Base-by-base conservation (phyloP, 352 stramenopile species). In the Pythium volutum region DNA sequence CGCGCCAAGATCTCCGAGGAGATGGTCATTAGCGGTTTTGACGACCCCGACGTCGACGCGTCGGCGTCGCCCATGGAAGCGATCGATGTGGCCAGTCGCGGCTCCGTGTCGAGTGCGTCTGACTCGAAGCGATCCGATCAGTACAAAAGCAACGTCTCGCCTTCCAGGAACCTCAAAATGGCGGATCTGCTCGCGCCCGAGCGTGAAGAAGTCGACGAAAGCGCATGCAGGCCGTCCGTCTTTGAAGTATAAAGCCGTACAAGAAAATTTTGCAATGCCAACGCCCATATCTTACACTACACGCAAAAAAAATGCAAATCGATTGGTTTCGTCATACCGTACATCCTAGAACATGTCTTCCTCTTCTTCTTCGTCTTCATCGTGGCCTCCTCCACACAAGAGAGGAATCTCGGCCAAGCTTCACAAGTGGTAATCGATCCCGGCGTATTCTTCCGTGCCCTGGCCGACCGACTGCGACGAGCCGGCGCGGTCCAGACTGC, bases 401-500 rank as follows among this genome's bases (percentile, higher is more conserved):
- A 15, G 31, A 15, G 31, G 31, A 36, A 8, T 36, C 3, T 36
- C 7, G 10, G 31, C 14, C 8, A 8, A 36, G 31, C 31, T 36
- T 43, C 15, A 93, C 67, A 93, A 79, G 68, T 93, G 84, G 73
- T 91, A 93, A 62, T 93, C 84, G 51, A 93, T 93, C 33, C 81
- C 84, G 16, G 81, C 78, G 68, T 89, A 93, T 67, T 93, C 84
- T 42, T 93, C 81, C 33, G 81, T 89, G 59, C 88, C 80, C 59
- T 93, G 84, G 4, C 79, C 79, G 22, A 91, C 81, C 12, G 77
- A 87, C 71, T 87, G 77, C 16, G 80, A 89, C 27, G 56, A 68
- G 43, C 71, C 49, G 29, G 60, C 64, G 57, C 81, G 73, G 56
- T 89, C 78, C 4, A 83, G 70, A 36, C 31, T 22, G 71, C 80